A percentile compares a stretch with the other conserved stretches of the same genome.
These are phyloP conservation scores for Colletotrichum camelliae DNA, from an alignment of 2,329 filamentous ascomycete species.

Conservation along the genomic window DNA sequence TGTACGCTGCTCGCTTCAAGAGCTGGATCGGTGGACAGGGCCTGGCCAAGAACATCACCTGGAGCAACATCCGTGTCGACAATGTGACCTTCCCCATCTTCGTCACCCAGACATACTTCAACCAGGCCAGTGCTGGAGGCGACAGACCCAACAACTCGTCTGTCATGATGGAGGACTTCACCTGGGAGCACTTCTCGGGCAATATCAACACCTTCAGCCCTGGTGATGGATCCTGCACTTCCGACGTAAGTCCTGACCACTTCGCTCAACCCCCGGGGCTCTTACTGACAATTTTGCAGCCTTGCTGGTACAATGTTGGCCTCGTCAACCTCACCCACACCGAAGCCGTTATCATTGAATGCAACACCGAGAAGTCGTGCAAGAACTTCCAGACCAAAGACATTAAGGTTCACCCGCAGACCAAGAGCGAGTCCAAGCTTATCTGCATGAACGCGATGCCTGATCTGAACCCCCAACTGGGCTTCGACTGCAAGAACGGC, in stretches of 20 bases:
- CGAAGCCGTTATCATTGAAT: conserved; percentile 46
- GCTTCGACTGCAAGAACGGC: conserved; percentile 38
- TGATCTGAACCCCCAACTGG: conserved; percentile 36
- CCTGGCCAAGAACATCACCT: conserved; percentile 46
- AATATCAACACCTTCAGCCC: conserved; percentile 46
- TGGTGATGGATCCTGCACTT: conserved; percentile 46
- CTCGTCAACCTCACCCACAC: conserved; percentile 42
- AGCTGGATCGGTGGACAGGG: conserved; percentile 46
- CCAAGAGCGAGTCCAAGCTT: conserved; percentile 28
- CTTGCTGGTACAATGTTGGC: conserved; percentile 48
- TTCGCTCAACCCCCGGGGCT: background rate
- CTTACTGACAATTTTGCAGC: conserved; percentile 19
- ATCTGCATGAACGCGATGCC: conserved; percentile 40
- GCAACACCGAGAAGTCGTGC: conserved; percentile 43
- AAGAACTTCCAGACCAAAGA: conserved; percentile 35
- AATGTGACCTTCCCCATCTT: conserved; percentile 52
- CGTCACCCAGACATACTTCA: conserved; percentile 49
- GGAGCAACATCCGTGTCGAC: conserved; percentile 45
- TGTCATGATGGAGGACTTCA: conserved; percentile 47
- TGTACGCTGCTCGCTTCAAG: conserved; percentile 50
- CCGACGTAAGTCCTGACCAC: conserved; percentile 25
- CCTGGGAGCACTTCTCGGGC: conserved; percentile 44
- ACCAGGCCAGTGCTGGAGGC: conserved; percentile 38
- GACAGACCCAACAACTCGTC: conserved; percentile 41
- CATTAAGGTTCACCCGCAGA: conserved; percentile 37